Evolutionary conservation across 1,139 yeast species (phyloP).

Genomic region (Suhomyces chickasaworum): DNA sequence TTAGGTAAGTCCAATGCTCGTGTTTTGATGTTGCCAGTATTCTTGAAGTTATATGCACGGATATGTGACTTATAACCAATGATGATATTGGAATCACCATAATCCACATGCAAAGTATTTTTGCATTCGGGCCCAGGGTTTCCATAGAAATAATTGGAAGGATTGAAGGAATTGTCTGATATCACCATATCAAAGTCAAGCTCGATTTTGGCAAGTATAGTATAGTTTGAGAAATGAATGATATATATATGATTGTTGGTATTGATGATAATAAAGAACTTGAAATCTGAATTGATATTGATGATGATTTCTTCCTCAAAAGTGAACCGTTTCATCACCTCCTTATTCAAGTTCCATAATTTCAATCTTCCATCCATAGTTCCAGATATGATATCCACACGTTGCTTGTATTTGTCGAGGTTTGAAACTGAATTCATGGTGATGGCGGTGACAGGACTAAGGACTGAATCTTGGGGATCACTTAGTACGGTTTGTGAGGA

Average conservation of each 20-base stretch:
- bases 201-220: conserved; percentile 15
- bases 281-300: conserved; percentile 36
- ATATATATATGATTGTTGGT: conserved; percentile 24
- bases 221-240: conserved; percentile 23
- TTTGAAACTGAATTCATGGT: conserved; percentile 22
- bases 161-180: conserved; percentile 11
- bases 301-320: conserved; percentile 24
- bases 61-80: conserved; percentile 30
- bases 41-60: conserved; percentile 29
- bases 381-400: conserved; percentile 33
- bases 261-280: conserved; percentile 27
- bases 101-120: conserved; percentile 49
- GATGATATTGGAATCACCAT: conserved; percentile 48
- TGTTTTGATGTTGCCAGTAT: conserved; percentile 7
- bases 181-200: conserved; percentile 19
- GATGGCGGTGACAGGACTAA: conserved; percentile 24
- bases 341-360: conserved; percentile 35
- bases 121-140: conserved; percentile 9
- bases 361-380: conserved; percentile 28
- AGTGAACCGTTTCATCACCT: conserved; percentile 14
- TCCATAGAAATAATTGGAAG: conserved; percentile 12
- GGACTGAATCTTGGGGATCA: conserved; percentile 11
- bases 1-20: conserved; percentile 16
- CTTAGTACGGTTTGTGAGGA: conserved; percentile 24
- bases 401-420: conserved; percentile 29